Evolutionary conservation across 2,329 filamentous ascomycete genomes (phyloP).

Genomic region (Curvularia verruculosa): DNA sequence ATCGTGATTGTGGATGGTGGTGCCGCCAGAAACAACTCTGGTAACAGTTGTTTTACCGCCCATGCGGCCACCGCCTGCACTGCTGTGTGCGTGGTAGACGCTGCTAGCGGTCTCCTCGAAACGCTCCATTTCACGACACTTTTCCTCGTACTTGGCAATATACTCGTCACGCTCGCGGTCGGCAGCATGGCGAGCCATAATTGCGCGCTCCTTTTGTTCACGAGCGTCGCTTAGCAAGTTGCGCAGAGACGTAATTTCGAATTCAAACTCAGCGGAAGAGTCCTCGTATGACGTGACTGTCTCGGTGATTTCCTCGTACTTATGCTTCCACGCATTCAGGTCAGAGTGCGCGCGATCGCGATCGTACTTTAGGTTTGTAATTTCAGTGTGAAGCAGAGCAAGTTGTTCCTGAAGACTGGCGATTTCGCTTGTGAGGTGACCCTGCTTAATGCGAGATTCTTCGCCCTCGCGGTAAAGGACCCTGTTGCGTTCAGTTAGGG

Average conservation of each 20-base stretch:
- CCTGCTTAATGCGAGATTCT: constrained; percentile 25
- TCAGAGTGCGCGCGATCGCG: constrained; percentile 30
- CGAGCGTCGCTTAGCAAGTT: constrained; percentile 30
- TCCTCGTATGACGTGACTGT: constrained; percentile 31
- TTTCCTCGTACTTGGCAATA: constrained; percentile 32
- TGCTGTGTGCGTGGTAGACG: constrained; percentile 20
- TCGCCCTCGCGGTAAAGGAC: constrained; percentile 25
- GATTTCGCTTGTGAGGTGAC: constrained; percentile 21
- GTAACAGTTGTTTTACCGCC: constrained; percentile 14
- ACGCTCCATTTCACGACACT: constrained; percentile 32
- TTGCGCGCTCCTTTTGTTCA: constrained; percentile 34
- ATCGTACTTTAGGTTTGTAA: constrained; percentile 25
- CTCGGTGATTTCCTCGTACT: constrained; percentile 32
- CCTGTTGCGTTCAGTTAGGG: constrained; percentile 28
- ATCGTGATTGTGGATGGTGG: constrained; percentile 24
- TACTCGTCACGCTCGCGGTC: constrained; percentile 34
- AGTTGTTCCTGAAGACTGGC: constrained; percentile 23
- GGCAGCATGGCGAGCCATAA: constrained; percentile 28
- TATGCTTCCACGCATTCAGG: constrained; percentile 30
- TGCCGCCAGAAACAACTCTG: constrained; percentile 24
- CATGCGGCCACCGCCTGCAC: constrained; percentile 3
- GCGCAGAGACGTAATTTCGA: constrained; percentile 31
- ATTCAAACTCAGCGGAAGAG: constrained; percentile 29
- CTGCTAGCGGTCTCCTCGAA: constrained; percentile 27
- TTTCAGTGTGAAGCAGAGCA: constrained; percentile 28